A percentile compares a stretch with the other conserved stretches of the same genome.
Conservation (phyloP, 2,329 filamentous ascomycete species). For the Beauveria bassiana region DNA sequence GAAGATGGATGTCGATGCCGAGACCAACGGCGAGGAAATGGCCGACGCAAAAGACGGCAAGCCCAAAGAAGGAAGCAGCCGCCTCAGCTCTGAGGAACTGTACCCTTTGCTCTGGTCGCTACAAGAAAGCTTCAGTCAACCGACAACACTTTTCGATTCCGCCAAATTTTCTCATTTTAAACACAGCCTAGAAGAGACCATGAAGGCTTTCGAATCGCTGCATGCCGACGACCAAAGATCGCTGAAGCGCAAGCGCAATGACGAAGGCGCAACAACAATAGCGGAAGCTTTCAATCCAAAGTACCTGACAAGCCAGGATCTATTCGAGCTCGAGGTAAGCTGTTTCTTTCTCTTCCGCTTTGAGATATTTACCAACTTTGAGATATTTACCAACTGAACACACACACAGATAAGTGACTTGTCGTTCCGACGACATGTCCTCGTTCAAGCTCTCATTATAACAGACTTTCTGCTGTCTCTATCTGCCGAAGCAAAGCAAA, state of each 20-base stretch:
- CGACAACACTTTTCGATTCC: slow-evolving; percentile 69
- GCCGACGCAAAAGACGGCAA: slow-evolving; percentile 22
- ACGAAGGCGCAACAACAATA: slow-evolving; percentile 45
- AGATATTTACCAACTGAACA: slow-evolving; percentile 14
- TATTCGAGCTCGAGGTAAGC: slow-evolving; percentile 86
- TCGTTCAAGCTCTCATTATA: slow-evolving; percentile 90
- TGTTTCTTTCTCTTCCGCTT: too few species aligned
- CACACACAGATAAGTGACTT: slow-evolving; percentile 71
- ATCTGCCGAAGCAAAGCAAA: slow-evolving; percentile 73
- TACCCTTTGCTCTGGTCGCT: slow-evolving; percentile 94
- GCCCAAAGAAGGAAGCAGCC: slow-evolving; percentile 41
- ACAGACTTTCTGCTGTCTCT: slow-evolving; percentile 93
- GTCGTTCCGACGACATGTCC: slow-evolving; percentile 85
- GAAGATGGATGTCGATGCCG: slow-evolving; percentile 59
- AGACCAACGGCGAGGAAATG: slow-evolving; percentile 11
- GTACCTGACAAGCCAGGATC: slow-evolving; percentile 92
- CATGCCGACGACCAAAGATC: slow-evolving; percentile 40
- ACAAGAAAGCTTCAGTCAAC: slow-evolving; percentile 86
- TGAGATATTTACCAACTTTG: slow-evolving; percentile 7
- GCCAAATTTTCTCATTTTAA: slow-evolving; percentile 74
- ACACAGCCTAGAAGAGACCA: slow-evolving; percentile 61
- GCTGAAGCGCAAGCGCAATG: slow-evolving; percentile 62
- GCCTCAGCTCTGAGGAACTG: slow-evolving; percentile 60
- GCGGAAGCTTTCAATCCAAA: slow-evolving; percentile 74
- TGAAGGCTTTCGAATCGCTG: slow-evolving; percentile 41